Conservation (phyloP, 495 filamentous ascomycete genomes). For the Ramalina peruviana region DNA sequence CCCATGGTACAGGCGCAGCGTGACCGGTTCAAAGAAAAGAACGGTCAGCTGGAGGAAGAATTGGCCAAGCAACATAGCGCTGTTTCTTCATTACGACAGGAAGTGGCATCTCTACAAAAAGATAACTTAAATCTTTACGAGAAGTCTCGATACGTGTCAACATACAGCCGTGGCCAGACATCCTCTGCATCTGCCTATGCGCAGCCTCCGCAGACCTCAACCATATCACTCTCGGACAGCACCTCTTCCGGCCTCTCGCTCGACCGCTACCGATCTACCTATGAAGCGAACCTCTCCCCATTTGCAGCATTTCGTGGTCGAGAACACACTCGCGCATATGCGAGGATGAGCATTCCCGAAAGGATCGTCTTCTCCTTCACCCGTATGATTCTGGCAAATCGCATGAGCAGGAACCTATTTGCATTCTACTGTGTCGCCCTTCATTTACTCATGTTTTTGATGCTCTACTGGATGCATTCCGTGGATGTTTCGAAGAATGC, state of each 20-base stretch:
- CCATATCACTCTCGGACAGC: slow-evolving; percentile 46
- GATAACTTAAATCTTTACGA: slow-evolving; percentile 96
- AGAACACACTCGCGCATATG: slow-evolving; percentile 84
- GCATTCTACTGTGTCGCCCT: slow-evolving; percentile 85
- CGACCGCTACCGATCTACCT: slow-evolving; percentile 82
- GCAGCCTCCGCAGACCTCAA: slow-evolving; percentile 59
- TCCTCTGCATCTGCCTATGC: slow-evolving; percentile 60
- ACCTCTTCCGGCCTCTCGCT: slow-evolving; percentile 51
- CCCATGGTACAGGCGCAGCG: slow-evolving; percentile 98
- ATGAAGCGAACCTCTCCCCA: slow-evolving; percentile 87
- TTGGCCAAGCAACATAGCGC: slow-evolving; percentile 67
- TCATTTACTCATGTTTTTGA: slow-evolving; percentile 72
- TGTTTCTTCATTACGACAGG: slow-evolving; percentile 76
- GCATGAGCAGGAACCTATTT: slow-evolving; percentile 86
- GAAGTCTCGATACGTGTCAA: slow-evolving; percentile 91
- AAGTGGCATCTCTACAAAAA: slow-evolving; percentile 83
- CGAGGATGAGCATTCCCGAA: slow-evolving; percentile 86
- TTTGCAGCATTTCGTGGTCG: slow-evolving; percentile 90
- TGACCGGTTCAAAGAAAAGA: slow-evolving; percentile 96
- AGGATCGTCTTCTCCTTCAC: slow-evolving; percentile 82
- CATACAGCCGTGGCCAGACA: slow-evolving; percentile 59
- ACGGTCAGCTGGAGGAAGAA: slow-evolving; percentile 80
- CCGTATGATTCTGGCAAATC: slow-evolving; percentile 74
- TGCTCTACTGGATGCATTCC: slow-evolving; percentile 73
- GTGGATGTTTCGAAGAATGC: slow-evolving; percentile 43